Base-by-base conservation (phyloP, 23 red algal species). In the Pyropia haitanensis region DNA sequence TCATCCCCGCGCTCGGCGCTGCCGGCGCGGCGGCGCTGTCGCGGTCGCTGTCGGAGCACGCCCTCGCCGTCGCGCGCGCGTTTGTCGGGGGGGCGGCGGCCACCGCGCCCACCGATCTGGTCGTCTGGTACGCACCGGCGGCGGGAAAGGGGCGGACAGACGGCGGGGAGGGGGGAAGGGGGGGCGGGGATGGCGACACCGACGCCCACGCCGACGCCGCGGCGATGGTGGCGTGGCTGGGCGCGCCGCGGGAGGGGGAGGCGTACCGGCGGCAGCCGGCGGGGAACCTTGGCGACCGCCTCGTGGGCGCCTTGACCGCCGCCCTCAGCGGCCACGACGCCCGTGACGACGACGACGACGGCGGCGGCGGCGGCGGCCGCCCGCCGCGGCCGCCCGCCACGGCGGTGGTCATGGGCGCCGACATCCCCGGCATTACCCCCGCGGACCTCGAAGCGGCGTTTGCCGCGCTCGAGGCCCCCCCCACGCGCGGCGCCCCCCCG, bases 341-440 rank as follows among this genome's bases (percentile, higher is more conserved):
- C 25, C 14, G 69, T 16, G 54, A 56, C 61, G 61, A 29, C 22
- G 19, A 27, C 12, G 19, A 27, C 15, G 55, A 0, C 2, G 21
- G 55, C 24, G 39, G 39, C 10, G 39, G 10, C 8, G 39, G 39
- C 8, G 48, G 16, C 18, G 60, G n/a, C 3, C 44, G 44, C 39
- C 39, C 39, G 39, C 39, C 4, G 8, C 4, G 5, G 39, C 39
- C 10, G 39, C 39, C 39, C 39, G 39, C 2, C 2, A 81, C 75
- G 51, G 80, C 78, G 1, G 44, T 95, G 44, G 81, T 95, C 3
- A 51, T 95, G 22, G 90, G 90, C 3, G 65, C 64, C 30, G 90
- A 95, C 56, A 70, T 58, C 52, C 90, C 90, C 14, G 77, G 68
- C 20, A 63, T 95, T 2, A 65, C 24, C 59, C 33, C 31, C 24